Evolutionary conservation across 306 rosid genomes (phyloP).

Genomic region (Pterocarpus macrocarpus): DNA sequence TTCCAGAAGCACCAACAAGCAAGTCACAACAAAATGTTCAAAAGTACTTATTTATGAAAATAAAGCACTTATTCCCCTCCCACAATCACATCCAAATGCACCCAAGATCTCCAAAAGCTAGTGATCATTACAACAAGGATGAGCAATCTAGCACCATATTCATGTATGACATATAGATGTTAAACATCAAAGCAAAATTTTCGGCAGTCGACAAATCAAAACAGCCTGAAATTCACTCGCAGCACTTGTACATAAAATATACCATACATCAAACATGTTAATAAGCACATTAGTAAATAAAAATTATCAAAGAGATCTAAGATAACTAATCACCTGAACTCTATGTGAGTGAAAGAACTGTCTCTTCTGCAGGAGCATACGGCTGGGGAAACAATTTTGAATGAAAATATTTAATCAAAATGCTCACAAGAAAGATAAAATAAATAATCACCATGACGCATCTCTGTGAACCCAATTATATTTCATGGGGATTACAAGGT

Average conservation of each 20-base stretch:
- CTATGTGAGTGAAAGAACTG: constrained; percentile 98
- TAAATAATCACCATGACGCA: background rate
- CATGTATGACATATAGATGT: constrained; percentile 3
- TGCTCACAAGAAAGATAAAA: constrained; percentile 5
- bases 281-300: constrained; percentile 35
- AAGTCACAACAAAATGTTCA: too few relatives aligned
- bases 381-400: constrained; percentile 64
- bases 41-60: too few relatives aligned
- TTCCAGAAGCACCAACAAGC: too few relatives aligned
- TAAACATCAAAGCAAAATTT: constrained; percentile 9
- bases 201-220: constrained; percentile 31
- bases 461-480: constrained; percentile 32
- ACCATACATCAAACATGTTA: constrained; percentile 34
- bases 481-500: background rate
- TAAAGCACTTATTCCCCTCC: too few relatives aligned
- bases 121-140: constrained; percentile 25
- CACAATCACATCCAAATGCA: too few relatives aligned
- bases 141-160: constrained; percentile 15
- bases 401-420: constrained; percentile 39
- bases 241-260: constrained; percentile 13
- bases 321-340: constrained; percentile 81
- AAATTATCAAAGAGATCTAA: constrained; percentile 34
- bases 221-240: constrained; percentile 19
- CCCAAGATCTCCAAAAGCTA: constrained; percentile 9
- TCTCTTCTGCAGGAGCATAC: constrained; percentile 90